These are phyloP conservation scores for Hanseniaspora lachancei DNA, from an alignment of 805 yeast genomes.

Conservation along the genomic window DNA sequence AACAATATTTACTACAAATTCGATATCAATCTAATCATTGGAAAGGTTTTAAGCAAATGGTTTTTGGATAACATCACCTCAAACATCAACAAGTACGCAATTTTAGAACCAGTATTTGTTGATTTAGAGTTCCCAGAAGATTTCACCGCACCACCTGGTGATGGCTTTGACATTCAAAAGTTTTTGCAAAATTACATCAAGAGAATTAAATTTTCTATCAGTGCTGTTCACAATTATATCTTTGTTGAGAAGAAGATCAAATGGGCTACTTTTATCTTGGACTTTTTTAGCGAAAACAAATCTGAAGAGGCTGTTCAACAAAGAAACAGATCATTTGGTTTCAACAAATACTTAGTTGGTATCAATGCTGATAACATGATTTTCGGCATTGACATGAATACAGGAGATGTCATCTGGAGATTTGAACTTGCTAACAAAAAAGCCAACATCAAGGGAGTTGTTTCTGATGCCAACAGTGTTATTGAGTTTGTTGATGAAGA, in stretches of 20 bases:
- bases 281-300: constrained; percentile 16
- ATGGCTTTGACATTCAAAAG: constrained; percentile 8
- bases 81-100: constrained; percentile 24
- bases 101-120: constrained; percentile 14
- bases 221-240: constrained; percentile 15
- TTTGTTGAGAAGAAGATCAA: constrained; percentile 16
- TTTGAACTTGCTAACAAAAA: constrained; percentile 18
- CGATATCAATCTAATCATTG: not conserved
- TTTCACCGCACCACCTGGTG: constrained; percentile 16
- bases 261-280: constrained; percentile 14
- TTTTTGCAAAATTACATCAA: constrained; percentile 21
- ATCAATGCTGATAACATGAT: constrained; percentile 32
- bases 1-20: not conserved
- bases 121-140: constrained; percentile 18
- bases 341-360: constrained; percentile 32
- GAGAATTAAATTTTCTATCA: constrained; percentile 20
- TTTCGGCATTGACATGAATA: constrained; percentile 32
- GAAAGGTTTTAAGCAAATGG: constrained; percentile 25
- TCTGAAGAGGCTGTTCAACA: constrained; percentile 9
- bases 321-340: constrained; percentile 33
- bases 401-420: constrained; percentile 33
- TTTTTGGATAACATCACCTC: constrained; percentile 33
- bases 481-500: constrained; percentile 21
- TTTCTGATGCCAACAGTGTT: constrained; percentile 16
- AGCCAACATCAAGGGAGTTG: constrained; percentile 17